phyloP scores from a whole-genome alignment of 2,329 filamentous ascomycete genomes.

The Endoconidiophora polonica region DNA sequence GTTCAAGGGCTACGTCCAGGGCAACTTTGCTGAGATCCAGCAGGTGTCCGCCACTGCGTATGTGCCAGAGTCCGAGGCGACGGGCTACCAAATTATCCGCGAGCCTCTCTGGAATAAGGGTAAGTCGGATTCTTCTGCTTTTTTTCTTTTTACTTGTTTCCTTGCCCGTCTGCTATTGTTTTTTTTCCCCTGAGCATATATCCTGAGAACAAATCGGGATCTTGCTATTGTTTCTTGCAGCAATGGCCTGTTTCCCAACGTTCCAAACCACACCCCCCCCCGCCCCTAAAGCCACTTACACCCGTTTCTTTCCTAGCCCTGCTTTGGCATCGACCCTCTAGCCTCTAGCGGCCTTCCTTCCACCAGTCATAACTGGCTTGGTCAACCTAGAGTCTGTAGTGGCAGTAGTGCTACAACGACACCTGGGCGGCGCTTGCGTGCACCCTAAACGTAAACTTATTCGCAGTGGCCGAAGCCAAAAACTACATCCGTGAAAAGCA shows the following conservation, averaged over 20 bases:
- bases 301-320: conserved; percentile 12
- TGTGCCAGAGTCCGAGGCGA: conserved; percentile 32
- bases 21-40: conserved; percentile 37
- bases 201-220: conserved; percentile 11
- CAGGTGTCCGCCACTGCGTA: conserved; percentile 39
- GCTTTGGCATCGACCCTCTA: conserved; percentile 2
- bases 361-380: neutral
- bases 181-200: conserved; percentile 7
- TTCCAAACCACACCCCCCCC: conserved; percentile 3
- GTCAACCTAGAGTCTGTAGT: no score
- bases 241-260: conserved; percentile 2
- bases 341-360: conserved; percentile 4
- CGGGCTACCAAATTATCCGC: conserved; percentile 43
- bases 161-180: neutral
- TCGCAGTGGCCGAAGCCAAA: no score
- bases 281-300: conserved; percentile 2
- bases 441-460: no score
- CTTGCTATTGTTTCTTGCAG: neutral
- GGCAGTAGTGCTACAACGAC: no score
- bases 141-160: conserved; percentile 4
- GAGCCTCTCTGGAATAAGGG: conserved; percentile 52
- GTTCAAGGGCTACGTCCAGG: conserved; percentile 41
- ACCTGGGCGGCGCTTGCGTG: no score
- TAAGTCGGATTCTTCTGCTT: conserved; percentile 20
- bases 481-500: no score